Evolutionary conservation across 306 rosid species (phyloP), one percentile per base, ranked within the genome.

Genomic region (Fragaria nilgerrensis): DNA sequence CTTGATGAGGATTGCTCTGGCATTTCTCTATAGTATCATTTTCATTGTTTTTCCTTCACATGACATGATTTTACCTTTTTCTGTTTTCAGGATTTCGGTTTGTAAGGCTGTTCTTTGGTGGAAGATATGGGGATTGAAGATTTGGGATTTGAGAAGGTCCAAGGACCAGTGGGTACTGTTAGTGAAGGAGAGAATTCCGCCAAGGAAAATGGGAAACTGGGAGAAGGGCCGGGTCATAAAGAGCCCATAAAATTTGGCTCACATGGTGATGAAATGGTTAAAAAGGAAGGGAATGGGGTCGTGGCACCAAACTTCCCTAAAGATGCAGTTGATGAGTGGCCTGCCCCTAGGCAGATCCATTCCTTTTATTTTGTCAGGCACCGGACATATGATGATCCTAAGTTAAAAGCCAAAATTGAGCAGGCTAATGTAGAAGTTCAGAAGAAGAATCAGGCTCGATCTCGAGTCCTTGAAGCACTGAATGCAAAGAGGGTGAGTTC

Each of bases 321-420:
- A 80, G 88, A 92, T 58, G 97, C 92, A 20, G 90, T 77, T 56
- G 97, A 91, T 49, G 99, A 96, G 69, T 96, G 99, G 99, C 99
- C 99, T 84, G 96, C 94, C 3, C 91, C 96, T 29, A 87, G 86
- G 97, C 97, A 95, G 88, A 80, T 88, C 69, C 89, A 88, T 89
- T 75, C 75, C 9, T 92, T 92, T 56, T 96, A 87, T 48, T 89
- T 96, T 74, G 77, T 89, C 62, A 89, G 89, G 90, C 77, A 63
- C 81, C 84, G 97, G 20, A 79, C 88, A 9, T 88, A 72, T 32
- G 99, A 92, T 19, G 99, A 96, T 79, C 99, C 97, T 1, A 82
- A 76, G 78, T 81, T 92, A 59, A 92, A 90, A 79, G 79, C 89
- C 44, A 91, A 87, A 79, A 34, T 90, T 63, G 96, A 91, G 77